Percentiles rank a stretch among this genome's conserved stretches.
Evolutionary conservation across 176 grass and related monocot genomes (phyloP).

Genomic region (Triticum dicoccoides): DNA sequence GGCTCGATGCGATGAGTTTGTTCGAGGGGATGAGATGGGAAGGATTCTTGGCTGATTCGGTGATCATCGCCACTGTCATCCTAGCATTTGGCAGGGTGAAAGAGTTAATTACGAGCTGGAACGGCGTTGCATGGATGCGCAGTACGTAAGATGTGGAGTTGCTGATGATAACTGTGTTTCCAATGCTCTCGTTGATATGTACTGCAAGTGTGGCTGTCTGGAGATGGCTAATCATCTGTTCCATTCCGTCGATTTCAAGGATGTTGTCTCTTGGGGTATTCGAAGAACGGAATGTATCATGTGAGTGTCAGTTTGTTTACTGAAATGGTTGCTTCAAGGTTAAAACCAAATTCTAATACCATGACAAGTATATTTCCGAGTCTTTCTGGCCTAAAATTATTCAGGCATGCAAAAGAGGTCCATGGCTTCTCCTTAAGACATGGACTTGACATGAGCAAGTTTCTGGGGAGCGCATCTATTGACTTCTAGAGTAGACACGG

Average conservation of each 20-base stretch:
- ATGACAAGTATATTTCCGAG: conserved; percentile 55
- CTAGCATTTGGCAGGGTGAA: conserved; percentile 39
- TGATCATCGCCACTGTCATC: conserved; percentile 53
- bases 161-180: conserved; percentile 35
- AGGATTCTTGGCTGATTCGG: conserved; percentile 38
- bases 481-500: conserved; percentile 52
- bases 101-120: conserved; percentile 19
- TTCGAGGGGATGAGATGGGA: conserved; percentile 42
- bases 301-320: conserved; percentile 27
- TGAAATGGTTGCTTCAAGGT: conserved; percentile 47
- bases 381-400: conserved; percentile 40
- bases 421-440: conserved; percentile 51
- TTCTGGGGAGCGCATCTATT: conserved; percentile 50
- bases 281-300: conserved; percentile 34
- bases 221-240: conserved; percentile 35
- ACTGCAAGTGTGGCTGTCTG: conserved; percentile 40
- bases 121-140: conserved; percentile 46
- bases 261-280: conserved; percentile 34
- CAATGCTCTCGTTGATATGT: conserved; percentile 64
- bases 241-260: conserved; percentile 30
- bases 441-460: conserved; percentile 40
- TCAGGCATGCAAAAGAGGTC: conserved; percentile 35
- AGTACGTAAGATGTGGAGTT: conserved; percentile 22
- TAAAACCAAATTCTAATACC: conserved; percentile 42
- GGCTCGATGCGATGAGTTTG: conserved; percentile 39